These are phyloP conservation scores for Aquilaria yunnanensis DNA, from an alignment of 345 rosid species.

Conservation along the genomic window DNA sequence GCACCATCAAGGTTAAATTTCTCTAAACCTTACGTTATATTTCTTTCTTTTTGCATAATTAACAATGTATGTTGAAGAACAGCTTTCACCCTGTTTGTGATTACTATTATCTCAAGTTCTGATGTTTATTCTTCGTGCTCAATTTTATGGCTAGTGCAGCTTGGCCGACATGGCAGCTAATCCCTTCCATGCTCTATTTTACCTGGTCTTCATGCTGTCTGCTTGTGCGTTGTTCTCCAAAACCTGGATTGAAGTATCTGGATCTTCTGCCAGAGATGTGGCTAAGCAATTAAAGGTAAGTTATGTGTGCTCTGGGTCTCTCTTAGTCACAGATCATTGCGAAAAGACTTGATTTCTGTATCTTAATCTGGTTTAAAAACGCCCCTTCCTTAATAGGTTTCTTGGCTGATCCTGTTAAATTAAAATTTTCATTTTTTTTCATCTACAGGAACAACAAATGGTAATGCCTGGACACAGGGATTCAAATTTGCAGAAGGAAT, in stretches of 20 bases:
- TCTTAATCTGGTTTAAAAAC: too few species aligned
- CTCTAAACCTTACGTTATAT: too few species aligned
- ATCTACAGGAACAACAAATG: conserved; percentile 73
- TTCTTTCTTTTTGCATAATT: too few species aligned
- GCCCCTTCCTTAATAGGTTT: too few species aligned
- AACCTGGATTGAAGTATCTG: conserved; percentile 80
- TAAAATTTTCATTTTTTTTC: too few species aligned
- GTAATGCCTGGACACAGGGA: conserved; percentile 80
- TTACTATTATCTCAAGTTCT: background rate
- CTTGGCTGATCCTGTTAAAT: too few species aligned
- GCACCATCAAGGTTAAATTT: conserved; percentile 52
- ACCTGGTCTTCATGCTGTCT: conserved; percentile 63
- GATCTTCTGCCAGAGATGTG: conserved; percentile 75
- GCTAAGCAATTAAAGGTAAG: conserved; percentile 77
- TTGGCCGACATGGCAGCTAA: conserved; percentile 70
- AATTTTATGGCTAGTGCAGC: conserved; percentile 21
- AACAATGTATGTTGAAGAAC: too few species aligned
- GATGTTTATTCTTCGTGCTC: background rate
- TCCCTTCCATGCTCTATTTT: conserved; percentile 75
- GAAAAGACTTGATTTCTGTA: too few species aligned
- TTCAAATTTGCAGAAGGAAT: conserved; percentile 62
- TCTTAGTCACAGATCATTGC: too few species aligned
- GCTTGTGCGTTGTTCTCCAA: conserved; percentile 80
- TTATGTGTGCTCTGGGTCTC: background rate
- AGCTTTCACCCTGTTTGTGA: too few species aligned